Evolutionary conservation across 2,329 filamentous ascomycete genomes (phyloP).

Genomic region (Talaromyces sp.): DNA sequence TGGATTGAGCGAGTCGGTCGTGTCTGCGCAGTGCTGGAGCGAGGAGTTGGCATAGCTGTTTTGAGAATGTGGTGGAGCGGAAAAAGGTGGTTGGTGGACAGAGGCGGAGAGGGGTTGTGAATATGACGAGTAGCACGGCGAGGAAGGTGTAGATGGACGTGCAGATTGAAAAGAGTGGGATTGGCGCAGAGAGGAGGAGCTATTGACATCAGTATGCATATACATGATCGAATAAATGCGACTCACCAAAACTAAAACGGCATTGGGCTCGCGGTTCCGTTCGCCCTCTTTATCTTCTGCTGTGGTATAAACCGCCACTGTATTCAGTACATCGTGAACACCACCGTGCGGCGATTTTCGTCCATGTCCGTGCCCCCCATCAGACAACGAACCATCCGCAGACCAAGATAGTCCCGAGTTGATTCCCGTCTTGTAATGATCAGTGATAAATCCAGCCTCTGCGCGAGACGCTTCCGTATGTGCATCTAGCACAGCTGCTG

Average conservation of each 20-base stretch:
- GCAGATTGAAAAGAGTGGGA: slow-evolving; percentile 53
- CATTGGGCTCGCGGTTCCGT: slow-evolving; percentile 11
- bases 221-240: background rate
- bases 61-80: slow-evolving; percentile 45
- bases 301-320: slow-evolving; percentile 15
- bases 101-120: slow-evolving; percentile 54
- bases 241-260: slow-evolving; percentile 22
- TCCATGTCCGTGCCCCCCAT: slow-evolving; percentile 7
- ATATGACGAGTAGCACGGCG: slow-evolving; percentile 49
- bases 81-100: slow-evolving; percentile 46
- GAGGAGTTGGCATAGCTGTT: slow-evolving; percentile 52
- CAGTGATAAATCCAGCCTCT: slow-evolving; percentile 7
- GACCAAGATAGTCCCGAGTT: slow-evolving; percentile 4
- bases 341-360: slow-evolving; percentile 6
- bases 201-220: slow-evolving; percentile 22
- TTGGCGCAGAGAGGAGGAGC: slow-evolving; percentile 54
- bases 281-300: slow-evolving; percentile 9
- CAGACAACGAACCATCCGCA: slow-evolving; percentile 11
- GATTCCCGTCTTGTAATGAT: slow-evolving; percentile 7
- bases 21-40: slow-evolving; percentile 52
- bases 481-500: background rate
- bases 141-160: slow-evolving; percentile 55
- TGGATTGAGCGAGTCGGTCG: slow-evolving; percentile 28
- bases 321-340: slow-evolving; percentile 13
- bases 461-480: background rate